Evolutionary conservation across 805 yeast genomes (phyloP).

Genomic region (Starmerella geochares): DNA sequence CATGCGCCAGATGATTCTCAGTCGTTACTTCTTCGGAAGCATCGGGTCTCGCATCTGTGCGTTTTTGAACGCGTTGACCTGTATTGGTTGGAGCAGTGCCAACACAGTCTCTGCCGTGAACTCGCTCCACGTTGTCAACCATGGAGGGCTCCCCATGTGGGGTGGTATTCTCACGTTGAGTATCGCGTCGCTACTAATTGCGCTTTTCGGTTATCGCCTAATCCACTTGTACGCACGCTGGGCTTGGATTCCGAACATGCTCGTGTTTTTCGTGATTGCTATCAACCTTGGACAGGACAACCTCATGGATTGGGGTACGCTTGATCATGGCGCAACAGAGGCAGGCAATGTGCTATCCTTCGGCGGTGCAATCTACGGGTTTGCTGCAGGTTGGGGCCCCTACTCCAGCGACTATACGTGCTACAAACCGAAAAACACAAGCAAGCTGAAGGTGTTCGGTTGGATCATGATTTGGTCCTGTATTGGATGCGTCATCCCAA

Average conservation of each 20-base stretch:
- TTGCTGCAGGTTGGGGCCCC: slow-evolving; percentile 90
- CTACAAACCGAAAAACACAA: slow-evolving; percentile 63
- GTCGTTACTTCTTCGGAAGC: slow-evolving; percentile 71
- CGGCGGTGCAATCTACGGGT: slow-evolving; percentile 77
- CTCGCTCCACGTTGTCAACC: slow-evolving; percentile 64
- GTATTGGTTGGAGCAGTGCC: slow-evolving; percentile 94
- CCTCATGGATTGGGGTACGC: slow-evolving; percentile 43
- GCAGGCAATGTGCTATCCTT: slow-evolving; percentile 71
- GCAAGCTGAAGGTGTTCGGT: slow-evolving; percentile 49
- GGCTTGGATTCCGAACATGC: slow-evolving; percentile 77
- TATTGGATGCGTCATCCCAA: slow-evolving; percentile 59
- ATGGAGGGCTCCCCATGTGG: slow-evolving; percentile 63
- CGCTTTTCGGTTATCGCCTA: slow-evolving; percentile 72
- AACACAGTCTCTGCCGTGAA: slow-evolving; percentile 86
- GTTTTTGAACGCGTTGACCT: slow-evolving; percentile 65
- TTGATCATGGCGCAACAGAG: slow-evolving; percentile 51
- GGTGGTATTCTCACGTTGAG: slow-evolving; percentile 75
- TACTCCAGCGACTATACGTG: slow-evolving; percentile 88
- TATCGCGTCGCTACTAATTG: slow-evolving; percentile 52
- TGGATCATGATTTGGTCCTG: slow-evolving; percentile 55
- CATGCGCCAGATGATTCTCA: slow-evolving; percentile 74
- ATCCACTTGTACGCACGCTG: slow-evolving; percentile 76
- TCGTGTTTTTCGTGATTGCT: slow-evolving; percentile 65
- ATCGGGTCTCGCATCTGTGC: slow-evolving; percentile 66
- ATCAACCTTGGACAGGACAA: slow-evolving; percentile 62